phyloP scores from a whole-genome alignment of 192 early-diverging fungal genomes.

The Oehlia diaphana region DNA sequence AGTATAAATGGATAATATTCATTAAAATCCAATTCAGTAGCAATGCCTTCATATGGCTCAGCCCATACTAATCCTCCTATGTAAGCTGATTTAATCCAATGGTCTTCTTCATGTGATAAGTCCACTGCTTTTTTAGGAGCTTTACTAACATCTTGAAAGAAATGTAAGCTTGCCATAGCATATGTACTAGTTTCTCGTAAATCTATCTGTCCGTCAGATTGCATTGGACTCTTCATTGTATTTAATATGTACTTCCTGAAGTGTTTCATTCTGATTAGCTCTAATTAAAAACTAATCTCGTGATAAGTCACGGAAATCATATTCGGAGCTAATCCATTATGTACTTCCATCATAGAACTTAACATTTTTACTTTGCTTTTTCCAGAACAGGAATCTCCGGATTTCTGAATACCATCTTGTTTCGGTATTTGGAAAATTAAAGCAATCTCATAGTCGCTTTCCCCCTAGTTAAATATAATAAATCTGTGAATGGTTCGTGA shows the following conservation, averaged over 20 bases:
- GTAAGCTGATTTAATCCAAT: neutral
- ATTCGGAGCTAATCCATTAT: neutral
- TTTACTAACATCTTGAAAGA: conserved; percentile 18
- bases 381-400: neutral
- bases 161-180: neutral
- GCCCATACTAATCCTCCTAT: neutral
- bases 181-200: neutral
- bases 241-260: neutral
- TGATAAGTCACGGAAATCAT: conserved; percentile 2
- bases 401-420: too few relatives aligned
- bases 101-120: neutral
- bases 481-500: too few relatives aligned
- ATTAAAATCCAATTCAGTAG: too few relatives aligned
- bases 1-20: too few relatives aligned
- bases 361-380: neutral
- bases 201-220: neutral
- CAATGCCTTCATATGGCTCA: too few relatives aligned
- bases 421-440: too few relatives aligned
- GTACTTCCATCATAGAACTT: neutral
- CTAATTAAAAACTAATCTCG: conserved; percentile 1
- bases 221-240: conserved; percentile 5
- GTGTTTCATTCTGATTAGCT: neutral
- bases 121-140: neutral
- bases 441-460: too few relatives aligned
- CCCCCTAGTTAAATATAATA: too few relatives aligned